phyloP scores from a whole-genome alignment of 768 basidiomycete species.

The Mycena filopes region DNA sequence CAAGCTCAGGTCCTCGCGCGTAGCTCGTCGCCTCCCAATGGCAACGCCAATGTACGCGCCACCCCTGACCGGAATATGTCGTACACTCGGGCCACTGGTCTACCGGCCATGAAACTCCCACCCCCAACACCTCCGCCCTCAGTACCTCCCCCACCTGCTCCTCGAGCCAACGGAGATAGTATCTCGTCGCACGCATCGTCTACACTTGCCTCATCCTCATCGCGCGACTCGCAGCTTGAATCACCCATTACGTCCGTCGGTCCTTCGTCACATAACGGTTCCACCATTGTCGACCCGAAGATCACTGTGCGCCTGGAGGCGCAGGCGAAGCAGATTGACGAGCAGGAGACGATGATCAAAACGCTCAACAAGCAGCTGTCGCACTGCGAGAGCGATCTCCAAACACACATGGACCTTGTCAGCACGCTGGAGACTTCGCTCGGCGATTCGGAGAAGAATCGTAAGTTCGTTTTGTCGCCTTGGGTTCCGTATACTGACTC shows the following conservation, averaged over 20 bases:
- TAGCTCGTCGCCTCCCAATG: slow-evolving; percentile 66
- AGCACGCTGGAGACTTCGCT: slow-evolving; percentile 85
- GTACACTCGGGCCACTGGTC: slow-evolving; percentile 66
- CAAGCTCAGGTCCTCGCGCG: slow-evolving; percentile 76
- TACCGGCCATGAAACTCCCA: slow-evolving; percentile 81
- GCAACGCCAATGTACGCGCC: slow-evolving; percentile 63
- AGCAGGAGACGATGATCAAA: slow-evolving; percentile 92
- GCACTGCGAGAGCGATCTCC: slow-evolving; percentile 93
- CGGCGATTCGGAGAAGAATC: slow-evolving; percentile 92
- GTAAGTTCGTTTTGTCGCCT: slow-evolving; percentile 58
- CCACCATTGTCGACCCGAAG: slow-evolving; percentile 64
- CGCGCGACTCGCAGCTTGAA: slow-evolving; percentile 78
- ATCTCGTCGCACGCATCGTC: slow-evolving; percentile 72
- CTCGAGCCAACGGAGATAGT: slow-evolving; percentile 67
- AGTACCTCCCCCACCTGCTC: slow-evolving; percentile 86
- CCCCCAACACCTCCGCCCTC: slow-evolving; percentile 91
- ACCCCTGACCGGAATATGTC: slow-evolving; percentile 62
- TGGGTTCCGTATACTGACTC: slow-evolving; percentile 10
- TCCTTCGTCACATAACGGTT: slow-evolving; percentile 54
- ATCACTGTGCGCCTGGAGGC: slow-evolving; percentile 70
- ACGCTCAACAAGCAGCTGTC: slow-evolving; percentile 92
- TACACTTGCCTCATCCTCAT: slow-evolving; percentile 63
- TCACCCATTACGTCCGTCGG: slow-evolving; percentile 73
- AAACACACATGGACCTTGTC: slow-evolving; percentile 92
- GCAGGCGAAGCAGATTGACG: slow-evolving; percentile 79